Percentiles rank a stretch among this genome's conserved stretches.
These are phyloP conservation scores for Tylopilus plumbeoviolaceoides DNA, from an alignment of 768 basidiomycete genomes.

Conservation along the genomic window DNA sequence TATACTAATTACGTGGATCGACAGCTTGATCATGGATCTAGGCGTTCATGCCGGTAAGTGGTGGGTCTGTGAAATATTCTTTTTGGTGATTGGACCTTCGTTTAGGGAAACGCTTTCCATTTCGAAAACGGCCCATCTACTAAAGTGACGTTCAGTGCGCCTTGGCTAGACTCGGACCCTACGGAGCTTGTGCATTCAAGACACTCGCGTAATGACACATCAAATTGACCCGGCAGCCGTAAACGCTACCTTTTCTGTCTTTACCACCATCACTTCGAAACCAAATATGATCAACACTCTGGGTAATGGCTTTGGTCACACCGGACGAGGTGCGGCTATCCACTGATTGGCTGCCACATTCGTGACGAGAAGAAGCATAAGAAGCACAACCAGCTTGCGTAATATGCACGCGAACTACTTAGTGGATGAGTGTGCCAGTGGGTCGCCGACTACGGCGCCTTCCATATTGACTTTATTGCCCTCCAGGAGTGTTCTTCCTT, in stretches of 20 bases:
- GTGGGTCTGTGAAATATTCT: background rate
- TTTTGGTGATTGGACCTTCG: background rate
- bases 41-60: background rate
- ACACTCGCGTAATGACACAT: too few relatives aligned
- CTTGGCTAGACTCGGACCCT: too few relatives aligned
- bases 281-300: too few relatives aligned
- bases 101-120: background rate
- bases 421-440: background rate
- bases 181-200: too few relatives aligned
- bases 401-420: background rate
- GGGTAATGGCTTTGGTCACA: background rate
- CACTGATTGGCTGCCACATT: background rate
- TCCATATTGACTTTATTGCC: background rate
- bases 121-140: too few relatives aligned
- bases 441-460: background rate
- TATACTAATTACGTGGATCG: background rate
- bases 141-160: too few relatives aligned
- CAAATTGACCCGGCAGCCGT: too few relatives aligned
- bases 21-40: background rate
- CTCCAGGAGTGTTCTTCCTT: background rate
- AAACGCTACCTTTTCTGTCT: too few relatives aligned
- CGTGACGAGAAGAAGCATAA: background rate
- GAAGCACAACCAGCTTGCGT: background rate
- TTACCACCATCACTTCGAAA: too few relatives aligned
- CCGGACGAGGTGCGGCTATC: background rate